Evolutionary conservation across 2,329 filamentous ascomycete genomes (phyloP).

Genomic region (Gaeumannomyces sp.): DNA sequence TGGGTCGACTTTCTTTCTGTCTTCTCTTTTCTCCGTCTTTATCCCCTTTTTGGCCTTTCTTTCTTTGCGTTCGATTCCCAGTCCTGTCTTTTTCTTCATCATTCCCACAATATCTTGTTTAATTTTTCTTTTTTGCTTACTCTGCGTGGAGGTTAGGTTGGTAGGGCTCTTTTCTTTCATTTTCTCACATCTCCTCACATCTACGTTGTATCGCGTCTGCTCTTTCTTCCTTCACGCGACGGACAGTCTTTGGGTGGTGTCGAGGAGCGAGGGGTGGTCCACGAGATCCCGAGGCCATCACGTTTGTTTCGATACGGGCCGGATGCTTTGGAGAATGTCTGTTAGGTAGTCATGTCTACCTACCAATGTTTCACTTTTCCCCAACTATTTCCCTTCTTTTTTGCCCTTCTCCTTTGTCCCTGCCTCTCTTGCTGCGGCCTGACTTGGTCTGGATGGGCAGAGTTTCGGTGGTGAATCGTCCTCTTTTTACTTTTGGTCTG

Average conservation of each 20-base stretch:
- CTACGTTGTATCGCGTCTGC: neutral
- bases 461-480: neutral
- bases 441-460: neutral
- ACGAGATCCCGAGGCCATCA: neutral
- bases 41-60: neutral
- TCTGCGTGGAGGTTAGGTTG: neutral
- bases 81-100: neutral
- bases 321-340: neutral
- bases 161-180: neutral
- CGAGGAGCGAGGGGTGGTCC: too few species aligned
- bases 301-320: neutral
- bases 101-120: neutral
- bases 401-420: neutral
- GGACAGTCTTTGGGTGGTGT: too few species aligned
- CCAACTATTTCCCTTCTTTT: neutral
- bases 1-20: neutral
- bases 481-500: neutral
- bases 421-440: too few species aligned
- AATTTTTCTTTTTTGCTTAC: neutral
- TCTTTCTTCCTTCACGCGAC: neutral
- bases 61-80: neutral
- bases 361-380: neutral
- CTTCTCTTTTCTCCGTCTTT: neutral
- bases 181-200: neutral
- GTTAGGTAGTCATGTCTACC: neutral